Conservation (phyloP, 257 asterid species). For the Rauvolfia tetraphylla region DNA sequence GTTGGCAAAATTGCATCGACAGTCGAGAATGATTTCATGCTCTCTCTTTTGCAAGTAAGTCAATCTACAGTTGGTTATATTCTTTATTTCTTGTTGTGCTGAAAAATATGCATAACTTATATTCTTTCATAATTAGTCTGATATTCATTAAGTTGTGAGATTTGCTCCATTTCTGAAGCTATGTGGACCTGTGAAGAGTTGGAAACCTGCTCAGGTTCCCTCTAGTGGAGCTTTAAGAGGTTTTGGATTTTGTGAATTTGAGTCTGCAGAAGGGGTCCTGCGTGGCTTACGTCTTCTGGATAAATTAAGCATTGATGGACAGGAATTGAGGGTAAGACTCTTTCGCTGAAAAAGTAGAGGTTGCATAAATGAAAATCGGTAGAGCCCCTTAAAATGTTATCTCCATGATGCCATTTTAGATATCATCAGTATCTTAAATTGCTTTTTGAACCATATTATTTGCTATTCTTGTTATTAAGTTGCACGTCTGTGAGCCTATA, state of each 20-base stretch:
- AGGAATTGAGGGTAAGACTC: constrained; percentile 73
- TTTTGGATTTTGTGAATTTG: constrained; percentile 97
- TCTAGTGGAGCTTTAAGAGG: constrained; percentile 75
- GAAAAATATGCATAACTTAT: not conserved
- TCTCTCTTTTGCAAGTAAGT: constrained; percentile 81
- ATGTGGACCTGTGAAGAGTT: constrained; percentile 94
- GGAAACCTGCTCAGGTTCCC: constrained; percentile 98
- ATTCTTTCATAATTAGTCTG: not conserved
- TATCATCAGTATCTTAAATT: not conserved
- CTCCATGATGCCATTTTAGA: not conserved
- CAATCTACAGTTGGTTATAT: constrained; percentile 3
- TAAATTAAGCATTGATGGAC: constrained; percentile 85
- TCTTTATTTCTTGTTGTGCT: constrained; percentile 1
- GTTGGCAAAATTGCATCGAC: constrained; percentile 90
- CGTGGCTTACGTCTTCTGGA: constrained; percentile 84
- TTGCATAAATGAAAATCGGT: not conserved
- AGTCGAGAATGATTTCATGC: constrained; percentile 87
- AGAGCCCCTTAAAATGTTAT: not conserved
- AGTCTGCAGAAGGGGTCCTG: constrained; percentile 93
- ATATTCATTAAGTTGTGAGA: not conserved
- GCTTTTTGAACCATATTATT: not conserved
- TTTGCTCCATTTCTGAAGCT: constrained; percentile 51
- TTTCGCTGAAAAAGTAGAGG: not conserved
- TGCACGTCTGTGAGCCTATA: not conserved
- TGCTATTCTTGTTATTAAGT: not conserved